A percentile compares a stretch with the other conserved stretches of the same genome.
Evolutionary conservation across 2,329 filamentous ascomycete genomes (phyloP).

Genomic region (Colletotrichum tropicicola): DNA sequence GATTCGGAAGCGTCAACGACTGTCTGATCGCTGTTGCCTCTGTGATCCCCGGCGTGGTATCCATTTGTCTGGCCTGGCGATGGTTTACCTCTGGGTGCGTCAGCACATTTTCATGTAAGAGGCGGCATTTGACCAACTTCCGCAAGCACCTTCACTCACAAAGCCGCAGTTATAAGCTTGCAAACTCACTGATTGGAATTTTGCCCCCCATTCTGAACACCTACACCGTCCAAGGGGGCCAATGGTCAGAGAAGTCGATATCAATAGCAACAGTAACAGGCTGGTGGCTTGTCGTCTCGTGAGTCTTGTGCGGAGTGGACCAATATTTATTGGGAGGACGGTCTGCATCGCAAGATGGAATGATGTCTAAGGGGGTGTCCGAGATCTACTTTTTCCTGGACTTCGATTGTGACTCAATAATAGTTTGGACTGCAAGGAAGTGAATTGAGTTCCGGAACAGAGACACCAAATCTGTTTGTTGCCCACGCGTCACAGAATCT

Average conservation of each 20-base stretch:
- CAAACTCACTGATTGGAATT: conserved; percentile 8
- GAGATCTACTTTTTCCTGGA: too few relatives aligned
- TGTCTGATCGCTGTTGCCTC: not conserved
- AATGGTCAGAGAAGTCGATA: not conserved
- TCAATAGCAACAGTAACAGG: not conserved
- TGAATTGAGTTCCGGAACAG: too few relatives aligned
- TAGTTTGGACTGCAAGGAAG: too few relatives aligned
- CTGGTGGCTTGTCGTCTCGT: conserved; percentile 3
- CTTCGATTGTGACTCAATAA: too few relatives aligned
- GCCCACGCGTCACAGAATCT: not conserved
- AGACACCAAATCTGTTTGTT: too few relatives aligned
- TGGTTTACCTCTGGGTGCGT: conserved; percentile 4
- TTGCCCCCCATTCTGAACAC: conserved; percentile 1
- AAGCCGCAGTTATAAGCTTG: not conserved
- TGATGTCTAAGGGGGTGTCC: not conserved
- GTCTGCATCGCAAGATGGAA: not conserved
- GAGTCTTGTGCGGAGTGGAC: not conserved
- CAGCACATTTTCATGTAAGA: conserved; percentile 2
- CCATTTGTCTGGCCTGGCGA: conserved; percentile 2
- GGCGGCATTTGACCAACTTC: not conserved
- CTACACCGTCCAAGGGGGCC: not conserved
- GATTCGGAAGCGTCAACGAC: not conserved
- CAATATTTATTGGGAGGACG: not conserved
- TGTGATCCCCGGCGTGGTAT: not conserved
- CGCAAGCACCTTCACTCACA: not conserved